phyloP scores from a whole-genome alignment of 1,284 basidiomycete genomes.

The Cerrena zonata region DNA sequence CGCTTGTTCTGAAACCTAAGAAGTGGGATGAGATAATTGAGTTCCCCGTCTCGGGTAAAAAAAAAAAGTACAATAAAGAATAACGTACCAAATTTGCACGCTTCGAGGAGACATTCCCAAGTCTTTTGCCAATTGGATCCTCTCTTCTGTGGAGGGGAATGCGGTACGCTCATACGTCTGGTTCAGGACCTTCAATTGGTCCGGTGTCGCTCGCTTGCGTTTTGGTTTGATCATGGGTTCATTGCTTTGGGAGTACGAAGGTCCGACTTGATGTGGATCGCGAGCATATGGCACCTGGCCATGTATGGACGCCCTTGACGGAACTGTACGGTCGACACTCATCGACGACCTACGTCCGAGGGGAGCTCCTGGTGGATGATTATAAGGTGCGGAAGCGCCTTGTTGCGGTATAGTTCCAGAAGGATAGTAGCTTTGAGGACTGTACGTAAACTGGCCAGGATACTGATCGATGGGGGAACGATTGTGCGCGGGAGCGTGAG shows the following conservation, averaged over 20 bases:
- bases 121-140: constrained; percentile 65
- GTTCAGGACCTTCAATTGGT: constrained; percentile 72
- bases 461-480: constrained; percentile 23
- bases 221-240: constrained; percentile 78
- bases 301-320: constrained; percentile 23
- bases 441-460: constrained; percentile 13
- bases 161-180: constrained; percentile 74
- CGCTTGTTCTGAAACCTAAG: constrained; percentile 80
- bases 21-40: not conserved
- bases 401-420: constrained; percentile 25
- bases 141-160: constrained; percentile 79
- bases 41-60: no score
- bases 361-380: constrained; percentile 18
- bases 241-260: constrained; percentile 39
- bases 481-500: constrained; percentile 21
- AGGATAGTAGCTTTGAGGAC: constrained; percentile 18
- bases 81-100: constrained; percentile 74
- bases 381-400: constrained; percentile 29
- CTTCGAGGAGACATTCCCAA: constrained; percentile 78
- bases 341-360: constrained; percentile 23
- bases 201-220: constrained; percentile 74
- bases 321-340: constrained; percentile 27
- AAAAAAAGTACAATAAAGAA: no score
- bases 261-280: constrained; percentile 27
- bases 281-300: constrained; percentile 40